A percentile compares a stretch with the other conserved stretches of the same genome.
Evolutionary conservation across 306 rosid genomes (phyloP).

Genomic region (Pyrus pyrifolia): DNA sequence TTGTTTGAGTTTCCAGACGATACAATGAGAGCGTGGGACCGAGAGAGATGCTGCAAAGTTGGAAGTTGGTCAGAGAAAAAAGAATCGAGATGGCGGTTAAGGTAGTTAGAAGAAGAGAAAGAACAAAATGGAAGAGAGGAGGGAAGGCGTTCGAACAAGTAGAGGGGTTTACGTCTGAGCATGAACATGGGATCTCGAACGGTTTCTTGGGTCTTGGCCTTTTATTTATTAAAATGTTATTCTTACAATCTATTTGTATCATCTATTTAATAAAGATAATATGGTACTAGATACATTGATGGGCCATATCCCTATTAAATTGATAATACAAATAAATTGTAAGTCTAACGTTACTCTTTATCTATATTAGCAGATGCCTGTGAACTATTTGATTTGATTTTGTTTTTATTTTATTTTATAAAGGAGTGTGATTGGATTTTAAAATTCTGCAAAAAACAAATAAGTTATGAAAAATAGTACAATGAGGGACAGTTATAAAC

Average conservation of each 20-base stretch:
- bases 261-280: accelerated
- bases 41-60: constrained; percentile 38
- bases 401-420: no score
- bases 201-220: background rate
- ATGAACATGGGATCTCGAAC: background rate
- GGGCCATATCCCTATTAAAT: accelerated
- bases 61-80: constrained; percentile 36
- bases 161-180: background rate
- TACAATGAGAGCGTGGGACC: constrained; percentile 49
- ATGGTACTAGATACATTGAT: accelerated
- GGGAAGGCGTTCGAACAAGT: constrained; percentile 13
- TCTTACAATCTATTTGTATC: no score
- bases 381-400: accelerated
- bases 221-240: background rate
- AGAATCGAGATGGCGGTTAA: constrained; percentile 20
- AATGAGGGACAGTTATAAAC: no score
- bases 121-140: constrained; percentile 7
- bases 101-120: constrained; percentile 12
- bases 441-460: no score
- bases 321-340: no score
- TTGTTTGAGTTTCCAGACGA: constrained; percentile 73
- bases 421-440: no score
- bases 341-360: no score
- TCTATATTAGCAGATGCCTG: no score
- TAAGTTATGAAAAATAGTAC: no score